Evolutionary conservation across 2,329 filamentous ascomycete species (phyloP).

Genomic region (Colletotrichum eremochloae): DNA sequence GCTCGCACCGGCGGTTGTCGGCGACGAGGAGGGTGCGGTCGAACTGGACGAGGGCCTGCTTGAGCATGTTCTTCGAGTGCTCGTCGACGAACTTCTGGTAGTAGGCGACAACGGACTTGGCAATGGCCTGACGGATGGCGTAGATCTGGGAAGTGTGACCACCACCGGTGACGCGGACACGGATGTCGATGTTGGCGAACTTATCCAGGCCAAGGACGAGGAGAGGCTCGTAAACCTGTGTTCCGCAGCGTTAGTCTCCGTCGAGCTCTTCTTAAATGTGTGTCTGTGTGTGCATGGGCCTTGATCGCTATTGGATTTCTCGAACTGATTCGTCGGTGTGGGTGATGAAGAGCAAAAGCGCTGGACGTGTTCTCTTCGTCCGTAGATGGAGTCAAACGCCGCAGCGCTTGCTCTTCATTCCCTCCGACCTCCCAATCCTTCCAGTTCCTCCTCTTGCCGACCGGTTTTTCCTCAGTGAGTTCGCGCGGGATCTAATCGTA

Average conservation of each 20-base stretch:
- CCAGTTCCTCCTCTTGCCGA: conserved; percentile 29
- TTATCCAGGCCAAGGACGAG: conserved; percentile 98
- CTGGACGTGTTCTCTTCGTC: neutral
- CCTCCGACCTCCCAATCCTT: neutral
- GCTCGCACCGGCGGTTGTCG: conserved; percentile 99
- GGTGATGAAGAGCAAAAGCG: conserved; percentile 13
- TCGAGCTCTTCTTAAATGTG: neutral
- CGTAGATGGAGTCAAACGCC: conserved; percentile 1
- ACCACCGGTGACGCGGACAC: conserved; percentile 95
- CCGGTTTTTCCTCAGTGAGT: conserved; percentile 18
- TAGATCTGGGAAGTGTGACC: conserved; percentile 98
- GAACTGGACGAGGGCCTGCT: conserved; percentile 96
- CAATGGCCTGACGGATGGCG: conserved; percentile 98
- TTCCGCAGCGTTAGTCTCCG: conserved; percentile 25
- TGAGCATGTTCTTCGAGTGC: conserved; percentile 99
- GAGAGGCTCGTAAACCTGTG: conserved; percentile 95
- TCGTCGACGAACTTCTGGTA: conserved; percentile 99
- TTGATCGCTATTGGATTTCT: neutral
- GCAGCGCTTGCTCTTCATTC: conserved; percentile 17
- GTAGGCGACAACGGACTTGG: conserved; percentile 92
- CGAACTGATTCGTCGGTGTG: neutral
- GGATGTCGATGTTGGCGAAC: conserved; percentile 96
- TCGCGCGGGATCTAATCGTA: conserved; percentile 56
- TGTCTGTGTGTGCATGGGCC: neutral
- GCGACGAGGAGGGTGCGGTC: conserved; percentile 98